Percentiles rank a stretch among this genome's conserved stretches.
Evolutionary conservation across 1,284 basidiomycete genomes (phyloP).

Genomic region (Schizophyllum amplum): DNA sequence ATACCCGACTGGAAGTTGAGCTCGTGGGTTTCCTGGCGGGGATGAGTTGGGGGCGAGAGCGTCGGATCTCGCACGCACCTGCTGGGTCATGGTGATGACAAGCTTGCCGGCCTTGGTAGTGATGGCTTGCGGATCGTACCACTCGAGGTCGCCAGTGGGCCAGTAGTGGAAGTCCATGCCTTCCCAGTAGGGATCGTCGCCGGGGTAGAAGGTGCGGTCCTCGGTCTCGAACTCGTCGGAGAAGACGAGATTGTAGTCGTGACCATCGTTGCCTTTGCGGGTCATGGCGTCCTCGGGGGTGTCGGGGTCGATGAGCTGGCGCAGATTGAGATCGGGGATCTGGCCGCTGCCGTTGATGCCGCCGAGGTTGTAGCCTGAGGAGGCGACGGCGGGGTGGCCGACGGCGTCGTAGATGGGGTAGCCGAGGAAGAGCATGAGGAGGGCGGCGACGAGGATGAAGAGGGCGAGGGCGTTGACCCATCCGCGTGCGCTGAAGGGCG

Average conservation of each 20-base stretch:
- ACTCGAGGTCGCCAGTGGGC: constrained; percentile 80
- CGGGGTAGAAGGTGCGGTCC: constrained; percentile 79
- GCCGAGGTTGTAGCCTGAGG: constrained; percentile 26
- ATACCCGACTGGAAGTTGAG: constrained; percentile 76
- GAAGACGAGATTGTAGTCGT: constrained; percentile 70
- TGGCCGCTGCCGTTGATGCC: constrained; percentile 5
- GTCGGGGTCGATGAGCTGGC: constrained; percentile 56
- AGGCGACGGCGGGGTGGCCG: background rate
- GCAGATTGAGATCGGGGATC: constrained; percentile 50
- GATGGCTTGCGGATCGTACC: constrained; percentile 73
- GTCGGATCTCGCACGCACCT: constrained; percentile 11
- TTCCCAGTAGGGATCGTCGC: constrained; percentile 77
- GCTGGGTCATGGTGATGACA: constrained; percentile 65
- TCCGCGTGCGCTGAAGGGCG: constrained; percentile 53
- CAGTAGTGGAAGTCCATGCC: constrained; percentile 32
- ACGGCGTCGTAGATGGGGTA: constrained; percentile 63
- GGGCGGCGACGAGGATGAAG: constrained; percentile 46
- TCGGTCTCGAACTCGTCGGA: constrained; percentile 87
- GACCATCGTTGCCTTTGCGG: constrained; percentile 59
- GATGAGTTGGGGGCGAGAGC: background rate
- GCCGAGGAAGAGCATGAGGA: constrained; percentile 66
- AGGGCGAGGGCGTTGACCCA: constrained; percentile 66
- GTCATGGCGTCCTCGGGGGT: constrained; percentile 51
- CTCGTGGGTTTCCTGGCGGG: constrained; percentile 40
- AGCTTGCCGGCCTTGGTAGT: constrained; percentile 68